These are phyloP conservation scores for Isabelozyma rhagii DNA, from an alignment of 805 yeast genomes.

Conservation along the genomic window DNA sequence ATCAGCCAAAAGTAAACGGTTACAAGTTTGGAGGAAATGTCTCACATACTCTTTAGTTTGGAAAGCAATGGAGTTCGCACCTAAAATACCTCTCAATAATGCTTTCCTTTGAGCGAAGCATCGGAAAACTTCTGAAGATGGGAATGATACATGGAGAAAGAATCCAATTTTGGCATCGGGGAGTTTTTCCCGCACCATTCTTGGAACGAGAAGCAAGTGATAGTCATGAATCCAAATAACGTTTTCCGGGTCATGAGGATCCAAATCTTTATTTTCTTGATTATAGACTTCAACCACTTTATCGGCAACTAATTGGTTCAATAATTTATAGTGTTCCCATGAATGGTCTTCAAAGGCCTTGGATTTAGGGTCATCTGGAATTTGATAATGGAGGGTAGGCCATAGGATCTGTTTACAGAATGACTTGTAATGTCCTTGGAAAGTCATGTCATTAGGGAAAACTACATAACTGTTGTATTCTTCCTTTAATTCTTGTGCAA, in stretches of 20 bases:
- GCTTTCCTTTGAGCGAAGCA: slow-evolving; percentile 85
- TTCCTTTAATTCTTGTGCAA: slow-evolving; percentile 42
- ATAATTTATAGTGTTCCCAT: slow-evolving; percentile 75
- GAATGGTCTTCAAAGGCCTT: slow-evolving; percentile 95
- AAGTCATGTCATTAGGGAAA: slow-evolving; percentile 71
- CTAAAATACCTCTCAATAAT: slow-evolving; percentile 77
- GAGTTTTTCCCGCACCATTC: slow-evolving; percentile 68
- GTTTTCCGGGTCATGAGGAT: slow-evolving; percentile 49
- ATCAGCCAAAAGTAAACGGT: slow-evolving; percentile 79
- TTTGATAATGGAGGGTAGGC: slow-evolving; percentile 93
- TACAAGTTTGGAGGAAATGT: slow-evolving; percentile 90
- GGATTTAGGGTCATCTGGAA: slow-evolving; percentile 91
- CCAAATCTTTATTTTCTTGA: slow-evolving; percentile 46
- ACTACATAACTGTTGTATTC: slow-evolving; percentile 64
- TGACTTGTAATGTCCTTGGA: slow-evolving; percentile 86
- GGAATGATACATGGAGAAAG: slow-evolving; percentile 91
- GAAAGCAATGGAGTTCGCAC: slow-evolving; percentile 83
- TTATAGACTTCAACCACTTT: slow-evolving; percentile 59
- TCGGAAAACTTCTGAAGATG: slow-evolving; percentile 91
- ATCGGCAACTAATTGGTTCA: slow-evolving; percentile 81
- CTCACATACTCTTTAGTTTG: slow-evolving; percentile 92
- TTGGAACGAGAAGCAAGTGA: slow-evolving; percentile 83
- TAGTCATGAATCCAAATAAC: slow-evolving; percentile 92
- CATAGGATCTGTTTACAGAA: slow-evolving; percentile 93
- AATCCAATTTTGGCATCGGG: slow-evolving; percentile 89